Evolutionary conservation across 441 rosid genomes (phyloP).

Genomic region (Bruguiera hainesii): DNA sequence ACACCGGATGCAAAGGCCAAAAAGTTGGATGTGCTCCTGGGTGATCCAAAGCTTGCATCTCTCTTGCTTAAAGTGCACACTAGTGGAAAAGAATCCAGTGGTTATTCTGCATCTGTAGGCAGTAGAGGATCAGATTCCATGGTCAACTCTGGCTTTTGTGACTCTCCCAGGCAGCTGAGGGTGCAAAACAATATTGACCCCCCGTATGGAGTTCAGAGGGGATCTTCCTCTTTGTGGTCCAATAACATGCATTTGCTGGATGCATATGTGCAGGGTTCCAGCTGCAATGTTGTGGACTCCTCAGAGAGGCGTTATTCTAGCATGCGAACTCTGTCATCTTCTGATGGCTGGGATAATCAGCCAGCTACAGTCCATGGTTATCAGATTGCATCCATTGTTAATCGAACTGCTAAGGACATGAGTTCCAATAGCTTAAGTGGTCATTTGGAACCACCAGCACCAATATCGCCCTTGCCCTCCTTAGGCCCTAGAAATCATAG

Average conservation of each 20-base stretch:
- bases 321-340: background rate
- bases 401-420: constrained; percentile 52
- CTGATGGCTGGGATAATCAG: constrained; percentile 48
- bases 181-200: constrained; percentile 50
- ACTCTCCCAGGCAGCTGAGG: constrained; percentile 58
- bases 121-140: constrained; percentile 55
- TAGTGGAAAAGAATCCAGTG: constrained; percentile 47
- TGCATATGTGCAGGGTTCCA: constrained; percentile 50
- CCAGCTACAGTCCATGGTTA: constrained; percentile 83
- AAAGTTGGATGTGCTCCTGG: constrained; percentile 56
- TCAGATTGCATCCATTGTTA: constrained; percentile 58
- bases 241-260: constrained; percentile 49
- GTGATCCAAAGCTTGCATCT: constrained; percentile 44
- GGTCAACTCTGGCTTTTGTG: constrained; percentile 43
- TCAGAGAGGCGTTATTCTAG: background rate
- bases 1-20: constrained; percentile 67
- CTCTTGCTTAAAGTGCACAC: constrained; percentile 45
- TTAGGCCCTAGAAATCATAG: constrained; percentile 44
- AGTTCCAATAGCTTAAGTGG: constrained; percentile 45
- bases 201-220: constrained; percentile 53
- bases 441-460: constrained; percentile 49
- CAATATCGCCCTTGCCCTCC: constrained; percentile 49
- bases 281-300: constrained; percentile 32
- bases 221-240: constrained; percentile 53
- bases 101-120: constrained; percentile 43